These are phyloP conservation scores for Phyllostachys edulis DNA, from an alignment of 176 grass and related monocot species.

Conservation along the genomic window DNA sequence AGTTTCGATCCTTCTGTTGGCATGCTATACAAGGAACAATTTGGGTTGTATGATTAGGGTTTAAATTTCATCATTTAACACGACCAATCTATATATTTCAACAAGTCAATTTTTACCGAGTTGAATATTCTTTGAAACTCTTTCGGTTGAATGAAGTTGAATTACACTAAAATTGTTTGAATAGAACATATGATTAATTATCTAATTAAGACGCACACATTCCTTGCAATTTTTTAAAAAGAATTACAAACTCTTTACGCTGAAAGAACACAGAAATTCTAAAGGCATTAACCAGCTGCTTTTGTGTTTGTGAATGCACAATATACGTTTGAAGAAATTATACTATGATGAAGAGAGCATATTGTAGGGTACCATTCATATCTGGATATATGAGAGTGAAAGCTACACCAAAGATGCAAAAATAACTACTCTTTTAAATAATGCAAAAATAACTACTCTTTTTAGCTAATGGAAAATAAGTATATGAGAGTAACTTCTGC, in stretches of 20 bases:
- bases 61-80: conserved; percentile 13
- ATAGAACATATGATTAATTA: background rate
- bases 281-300: background rate
- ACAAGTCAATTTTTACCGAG: background rate
- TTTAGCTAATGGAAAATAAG: background rate
- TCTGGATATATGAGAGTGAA: background rate
- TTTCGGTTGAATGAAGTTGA: background rate
- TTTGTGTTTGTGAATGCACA: background rate
- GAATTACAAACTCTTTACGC: background rate
- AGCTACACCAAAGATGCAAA: background rate
- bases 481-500: conserved; percentile 12
- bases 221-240: background rate
- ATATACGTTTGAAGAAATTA: background rate
- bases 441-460: background rate
- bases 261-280: background rate
- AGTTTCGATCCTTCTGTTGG: conserved; percentile 9
- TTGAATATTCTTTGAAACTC: background rate
- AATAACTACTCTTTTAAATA: background rate
- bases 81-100: background rate
- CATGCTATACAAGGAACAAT: conserved; percentile 9
- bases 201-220: background rate
- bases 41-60: conserved; percentile 33
- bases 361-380: background rate
- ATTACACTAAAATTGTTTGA: background rate
- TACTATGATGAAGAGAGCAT: background rate